Evolutionary conservation across 2,329 filamentous ascomycete genomes (phyloP), one percentile per base, ranked within the genome.

Genomic region (Fusarium coicis): DNA sequence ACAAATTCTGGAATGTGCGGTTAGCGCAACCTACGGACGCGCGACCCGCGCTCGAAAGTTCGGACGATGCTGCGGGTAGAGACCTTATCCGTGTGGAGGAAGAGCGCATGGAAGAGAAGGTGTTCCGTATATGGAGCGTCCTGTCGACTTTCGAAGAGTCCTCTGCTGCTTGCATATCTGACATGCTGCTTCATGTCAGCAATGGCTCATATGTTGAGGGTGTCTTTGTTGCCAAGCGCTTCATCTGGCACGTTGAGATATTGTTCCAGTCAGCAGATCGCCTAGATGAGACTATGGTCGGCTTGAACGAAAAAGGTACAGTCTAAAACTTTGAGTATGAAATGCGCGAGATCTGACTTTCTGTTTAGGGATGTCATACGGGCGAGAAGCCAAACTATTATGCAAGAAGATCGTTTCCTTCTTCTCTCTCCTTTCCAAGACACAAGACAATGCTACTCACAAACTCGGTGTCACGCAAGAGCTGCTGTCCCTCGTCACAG

Each of bases 361-460:
- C 18, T 28, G 11, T 21, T 34, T 80, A 93, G 95, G 93, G 71
- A 88, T 99, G 69, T 94, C 95, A 15, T 99, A 98, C 80, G 93
- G 93, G 23, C 91, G 96, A 78, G 96, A 99, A 85, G 93, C 96
- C n/a, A 99, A 99, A 83, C 87, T 99, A 56, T 89, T 99, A n/a
- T 99, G 96, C 87, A 99, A 99, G 84, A 99, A 99, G 83, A 97
- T 99, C 61, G 96, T 99, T 10, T 94, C 96, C 32, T 99, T 99
- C 86, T 99, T 99, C 81, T 95, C 95, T 18, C 86, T 99, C 23
- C 87, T 99, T 14, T 97, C 96, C 10, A 97, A 97, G 81, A 96
- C 95, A 3, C 96, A 98, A 80, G 95, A 98, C 79, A 94, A 92
- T 14, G 93, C 93, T n/a, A 91, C 93, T 42, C 89, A 94, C 65